Evolutionary conservation across 1,284 basidiomycete genomes (phyloP), one percentile per base, ranked within the genome.

Genomic region (Sanguinoderma infundibulare): DNA sequence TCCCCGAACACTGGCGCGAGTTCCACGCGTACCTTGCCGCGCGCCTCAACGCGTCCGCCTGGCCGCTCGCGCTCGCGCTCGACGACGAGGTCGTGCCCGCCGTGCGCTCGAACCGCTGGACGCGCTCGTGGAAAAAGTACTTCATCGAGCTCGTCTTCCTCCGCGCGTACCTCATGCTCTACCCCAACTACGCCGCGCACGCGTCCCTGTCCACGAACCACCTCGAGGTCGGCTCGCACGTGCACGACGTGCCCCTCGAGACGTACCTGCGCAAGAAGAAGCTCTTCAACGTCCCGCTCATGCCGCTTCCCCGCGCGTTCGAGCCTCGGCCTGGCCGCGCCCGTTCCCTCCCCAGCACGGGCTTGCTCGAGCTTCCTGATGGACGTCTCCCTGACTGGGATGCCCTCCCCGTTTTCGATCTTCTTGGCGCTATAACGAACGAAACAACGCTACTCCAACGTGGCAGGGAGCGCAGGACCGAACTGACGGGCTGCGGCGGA

Each of bases 131-230:
- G 93, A 95, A 95, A 73, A 89, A 87, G 64, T 94, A 89, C 74
- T 92, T 94, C 73, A 94, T 94, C 74, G 92, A 95, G 74, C 80
- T 94, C 56, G 86, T 85, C 38, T 92, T 87, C 73, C 80, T 95
- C 14, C 85, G 87, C 8, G 92, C 92, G 5, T 92, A 92, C 73
- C 83, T 87, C 57, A 95, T 95, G 91, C 82, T 95, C 20, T 95
- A 95, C 70, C 92, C 92, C 5, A 95, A 94, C 74, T 94, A 86
- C 69, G 80, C 79, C 35, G 80, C 80, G 50, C 91, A 86, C 68
- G 72, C 81, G 36, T 92, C 92, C 22, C 74, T 95, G 9, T 94
- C 92, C 59, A 95, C 92, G 22, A 95, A 95, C 72, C 92, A 94
- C 69, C 80, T 95, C 47, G 92, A 95, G 76, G 79, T 87, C 12